Evolutionary conservation across 1,284 basidiomycete species (phyloP), one percentile per base, ranked within the genome.

Genomic region (Irpex sp.): DNA sequence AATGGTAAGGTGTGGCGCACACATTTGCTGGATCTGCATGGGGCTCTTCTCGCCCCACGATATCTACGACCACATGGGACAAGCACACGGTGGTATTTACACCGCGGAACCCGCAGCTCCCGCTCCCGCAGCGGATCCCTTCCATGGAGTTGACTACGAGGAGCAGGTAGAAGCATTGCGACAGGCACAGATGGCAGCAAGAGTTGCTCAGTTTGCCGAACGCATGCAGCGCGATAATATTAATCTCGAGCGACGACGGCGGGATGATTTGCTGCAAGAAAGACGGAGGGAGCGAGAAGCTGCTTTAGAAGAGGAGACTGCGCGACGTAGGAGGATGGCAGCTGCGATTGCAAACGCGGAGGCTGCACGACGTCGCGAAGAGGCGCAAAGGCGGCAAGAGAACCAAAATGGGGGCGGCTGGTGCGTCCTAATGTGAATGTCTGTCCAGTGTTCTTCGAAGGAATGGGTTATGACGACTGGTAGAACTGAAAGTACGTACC

Each of bases 21-120:
- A 75, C 57, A 68, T 74, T 21, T 74, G 73, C 62, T 75, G 72
- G 71, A 64, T 64, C 4, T 73, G 72, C 64, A 58, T 69, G 55
- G 58, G 62, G 17, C 57, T 63, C 11, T 69, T 63, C 51, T 15
- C 9, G 9, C 21, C 19, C 26, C 13, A 56, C 3, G 55, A 59
- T 11, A 67, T 67, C 19, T 69, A 67, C 51, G 38, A 19, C 1
- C 67, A 69, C 52, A 58, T 69, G 61, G 36, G 52, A 40, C 47
- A 47, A 11, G 64, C 52, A n/a, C 67, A 69, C 59, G 64, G 66
- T 47, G 67, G 66, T 4, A 58, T 62, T 49, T 60, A 36, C 40
- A 63, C 62, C 19, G 36, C 49, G 19, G 60, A 61, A 1, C 49
- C 49, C 17, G 49, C n/a, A 9, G 17, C 49, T 51, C 49, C 15